Evolutionary conservation across 306 rosid species (phyloP), one percentile per base, ranked within the genome.

Genomic region (Castanea sativa): DNA sequence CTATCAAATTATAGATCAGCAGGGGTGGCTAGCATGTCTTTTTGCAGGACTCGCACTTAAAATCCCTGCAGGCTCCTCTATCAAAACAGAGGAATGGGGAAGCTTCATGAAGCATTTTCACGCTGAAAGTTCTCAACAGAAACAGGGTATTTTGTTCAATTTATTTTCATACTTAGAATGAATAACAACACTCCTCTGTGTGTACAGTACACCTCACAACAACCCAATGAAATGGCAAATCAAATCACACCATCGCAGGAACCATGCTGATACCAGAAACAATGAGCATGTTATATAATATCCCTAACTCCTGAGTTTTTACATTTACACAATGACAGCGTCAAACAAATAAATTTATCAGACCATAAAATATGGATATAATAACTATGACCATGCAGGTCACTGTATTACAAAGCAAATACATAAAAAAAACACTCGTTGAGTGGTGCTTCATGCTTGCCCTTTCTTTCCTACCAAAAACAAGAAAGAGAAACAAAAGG

Each of bases 361-460:
- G 73, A 52, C 56, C 43, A 63, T 52, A 2, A 73, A 18, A 53
- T 18, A 25, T 13, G 68, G 13, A 14, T 19, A 63, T 52, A 33
- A 73, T 16, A 72, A 23, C 53, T 49, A 73, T 52, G 71, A 61
- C 71, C 30, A 41, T 76, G 65, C 69, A 41, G 73, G 58, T 79
- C 75, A 58, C 6, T 21, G 69, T 75, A 79, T 77, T 83, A 79
- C 83, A 83, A 16, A 35, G 35, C 67, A 69, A 38, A 60, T 79
- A 75, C 60, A 69, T 55, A 49, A 69, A 49, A 69, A 25, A 69
- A 16, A 59, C 52, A 49, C n/a, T 59, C 32, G 59, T 65, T 75
- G 72, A 23, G 63, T 55, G 35, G 72, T 64, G 63, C 79, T 77
- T 64, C 55, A 32, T 69, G 49, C 16, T 71, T 68, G 35, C 81